phyloP scores from a whole-genome alignment of 2,329 filamentous ascomycete genomes.

The Colletotrichum siamense region DNA sequence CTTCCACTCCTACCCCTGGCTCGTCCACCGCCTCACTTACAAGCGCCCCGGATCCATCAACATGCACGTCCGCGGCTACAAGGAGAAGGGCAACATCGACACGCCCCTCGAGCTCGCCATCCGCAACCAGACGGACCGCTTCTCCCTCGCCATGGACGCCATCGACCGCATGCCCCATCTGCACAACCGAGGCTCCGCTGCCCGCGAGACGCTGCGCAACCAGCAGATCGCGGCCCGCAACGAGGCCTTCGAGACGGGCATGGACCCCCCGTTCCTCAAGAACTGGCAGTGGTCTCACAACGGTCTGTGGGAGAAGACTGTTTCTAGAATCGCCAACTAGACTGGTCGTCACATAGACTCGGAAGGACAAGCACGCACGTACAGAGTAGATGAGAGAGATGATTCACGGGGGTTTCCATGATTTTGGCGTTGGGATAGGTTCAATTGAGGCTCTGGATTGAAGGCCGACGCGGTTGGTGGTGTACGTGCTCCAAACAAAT shows the following conservation, averaged over 20 bases:
- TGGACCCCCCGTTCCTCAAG: constrained; percentile 70
- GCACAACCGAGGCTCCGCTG: constrained; percentile 66
- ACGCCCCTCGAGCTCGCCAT: constrained; percentile 81
- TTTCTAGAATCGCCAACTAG: constrained; percentile 14
- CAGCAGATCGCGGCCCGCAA: constrained; percentile 68
- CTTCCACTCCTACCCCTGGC: constrained; percentile 84
- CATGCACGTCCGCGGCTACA: constrained; percentile 79
- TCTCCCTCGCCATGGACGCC: constrained; percentile 77
- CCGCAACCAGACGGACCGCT: constrained; percentile 78
- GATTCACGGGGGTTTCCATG: neutral
- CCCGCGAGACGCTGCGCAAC: constrained; percentile 69
- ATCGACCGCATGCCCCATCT: constrained; percentile 71
- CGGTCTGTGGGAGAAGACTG: constrained; percentile 40
- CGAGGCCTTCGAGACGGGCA: constrained; percentile 71
- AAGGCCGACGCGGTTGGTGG: neutral
- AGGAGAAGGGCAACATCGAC: constrained; percentile 85
- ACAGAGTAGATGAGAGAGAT: neutral
- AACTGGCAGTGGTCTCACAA: constrained; percentile 70
- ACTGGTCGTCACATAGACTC: neutral
- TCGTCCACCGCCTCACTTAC: constrained; percentile 79
- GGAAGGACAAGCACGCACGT: neutral
- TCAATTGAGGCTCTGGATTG: neutral
- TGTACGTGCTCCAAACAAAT: neutral
- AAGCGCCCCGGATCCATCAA: constrained; percentile 72
- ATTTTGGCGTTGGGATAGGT: neutral